A percentile compares a stretch with the other conserved stretches of the same genome.
Conservation (phyloP, 805 yeast species). For the Cyberlindnera veronae region DNA sequence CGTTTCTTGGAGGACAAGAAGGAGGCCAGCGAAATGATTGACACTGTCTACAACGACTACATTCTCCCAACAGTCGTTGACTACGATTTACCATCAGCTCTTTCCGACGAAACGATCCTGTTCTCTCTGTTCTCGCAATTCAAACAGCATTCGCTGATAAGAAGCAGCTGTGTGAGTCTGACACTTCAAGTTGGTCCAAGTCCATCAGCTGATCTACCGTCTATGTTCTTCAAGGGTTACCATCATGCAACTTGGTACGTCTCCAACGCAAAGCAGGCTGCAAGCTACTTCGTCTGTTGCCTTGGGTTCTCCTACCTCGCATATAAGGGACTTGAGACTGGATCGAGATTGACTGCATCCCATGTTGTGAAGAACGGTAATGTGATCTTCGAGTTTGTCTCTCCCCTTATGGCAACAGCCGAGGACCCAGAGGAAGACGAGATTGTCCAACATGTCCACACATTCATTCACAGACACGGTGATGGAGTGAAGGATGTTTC, state of each 20-base stretch:
- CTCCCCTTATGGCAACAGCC: slow-evolving; percentile 33
- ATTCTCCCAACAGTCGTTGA: no score
- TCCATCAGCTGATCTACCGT: not conserved
- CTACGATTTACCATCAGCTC: not conserved
- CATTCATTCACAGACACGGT: slow-evolving; percentile 56
- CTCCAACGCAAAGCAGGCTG: slow-evolving; percentile 66
- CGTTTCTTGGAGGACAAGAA: slow-evolving; percentile 3
- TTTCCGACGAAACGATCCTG: not conserved
- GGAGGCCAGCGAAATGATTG: not conserved
- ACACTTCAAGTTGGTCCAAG: slow-evolving; percentile 4
- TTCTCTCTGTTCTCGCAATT: not conserved
- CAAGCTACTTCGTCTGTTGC: slow-evolving; percentile 48
- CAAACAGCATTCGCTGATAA: not conserved
- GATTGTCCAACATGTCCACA: slow-evolving; percentile 37
- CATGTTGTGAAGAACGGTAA: slow-evolving; percentile 60
- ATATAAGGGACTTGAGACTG: slow-evolving; percentile 65
- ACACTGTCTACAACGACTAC: no score
- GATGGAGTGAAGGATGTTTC: slow-evolving; percentile 80
- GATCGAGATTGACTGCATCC: slow-evolving; percentile 48
- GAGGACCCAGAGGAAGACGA: slow-evolving; percentile 15
- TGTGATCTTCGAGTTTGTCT: slow-evolving; percentile 45
- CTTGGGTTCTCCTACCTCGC: slow-evolving; percentile 68
- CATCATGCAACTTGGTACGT: slow-evolving; percentile 69
- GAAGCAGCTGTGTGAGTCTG: slow-evolving; percentile 4
- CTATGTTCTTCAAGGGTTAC: slow-evolving; percentile 37